These are phyloP conservation scores for Parsonsia alboflavescens DNA, from an alignment of 257 asterid genomes.

Conservation along the genomic window DNA sequence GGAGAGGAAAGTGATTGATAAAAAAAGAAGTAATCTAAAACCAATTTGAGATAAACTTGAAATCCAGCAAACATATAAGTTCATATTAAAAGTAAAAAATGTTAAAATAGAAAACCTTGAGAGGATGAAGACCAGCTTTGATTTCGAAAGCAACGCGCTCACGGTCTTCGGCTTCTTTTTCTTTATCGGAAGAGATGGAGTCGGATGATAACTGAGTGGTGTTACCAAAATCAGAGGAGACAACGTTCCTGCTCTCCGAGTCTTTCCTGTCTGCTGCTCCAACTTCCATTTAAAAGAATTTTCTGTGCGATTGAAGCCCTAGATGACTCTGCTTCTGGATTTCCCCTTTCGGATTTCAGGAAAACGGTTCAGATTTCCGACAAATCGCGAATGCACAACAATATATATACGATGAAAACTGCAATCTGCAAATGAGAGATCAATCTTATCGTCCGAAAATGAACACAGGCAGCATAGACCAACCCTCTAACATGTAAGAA, in stretches of 20 bases:
- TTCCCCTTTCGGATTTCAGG: too few species aligned
- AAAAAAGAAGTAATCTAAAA: background rate
- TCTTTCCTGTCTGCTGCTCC: conserved; percentile 43
- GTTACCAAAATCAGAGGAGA: background rate
- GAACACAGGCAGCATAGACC: too few species aligned
- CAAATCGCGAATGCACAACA: too few species aligned
- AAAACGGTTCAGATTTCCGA: too few species aligned
- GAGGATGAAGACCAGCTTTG: conserved; percentile 91
- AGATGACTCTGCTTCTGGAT: background rate
- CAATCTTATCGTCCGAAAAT: too few species aligned
- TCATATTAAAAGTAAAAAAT: background rate
- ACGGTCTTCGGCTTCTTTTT: conserved; percentile 41
- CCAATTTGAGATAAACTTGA: background rate
- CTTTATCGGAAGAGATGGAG: conserved; percentile 13
- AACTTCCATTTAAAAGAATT: conserved; percentile 33
- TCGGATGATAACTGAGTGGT: background rate
- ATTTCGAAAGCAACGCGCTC: conserved; percentile 71
- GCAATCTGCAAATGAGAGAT: too few species aligned
- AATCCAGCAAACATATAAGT: background rate
- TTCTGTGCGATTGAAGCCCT: background rate
- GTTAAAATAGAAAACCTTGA: conserved; percentile 43
- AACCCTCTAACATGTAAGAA: too few species aligned
- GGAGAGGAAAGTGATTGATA: background rate
- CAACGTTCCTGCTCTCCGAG: conserved; percentile 23
- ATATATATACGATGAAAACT: too few species aligned